Base-by-base conservation (phyloP, 2,329 filamentous ascomycete genomes). In the Colletotrichum ledebouriae region DNA sequence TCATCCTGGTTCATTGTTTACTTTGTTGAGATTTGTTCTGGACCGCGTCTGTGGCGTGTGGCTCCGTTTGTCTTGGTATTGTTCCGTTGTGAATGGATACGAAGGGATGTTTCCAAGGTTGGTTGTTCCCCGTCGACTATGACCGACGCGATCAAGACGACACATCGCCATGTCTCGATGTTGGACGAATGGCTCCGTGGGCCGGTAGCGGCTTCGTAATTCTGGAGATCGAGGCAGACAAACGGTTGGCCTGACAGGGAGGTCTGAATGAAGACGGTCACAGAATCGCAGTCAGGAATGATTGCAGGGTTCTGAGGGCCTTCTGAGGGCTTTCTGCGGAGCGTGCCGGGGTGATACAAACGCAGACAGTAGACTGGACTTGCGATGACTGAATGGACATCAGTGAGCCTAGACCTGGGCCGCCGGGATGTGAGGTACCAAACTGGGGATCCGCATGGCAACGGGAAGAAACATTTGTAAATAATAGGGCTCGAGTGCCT, bases 131-230 rank as follows among this genome's bases (percentile, higher is more conserved):
- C 34, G 44, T 50, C 29, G 34, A 63, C 59, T 57, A 52, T 61
- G 47, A 52, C 47, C 59, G 44, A 41, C 49, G 49, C 55, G 65
- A 68, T 65, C 65, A 68, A 68, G 61, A 68, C 65, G 61, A 68
- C 25, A 59, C 61, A 68, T 59, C 22, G 55, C 65, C 56, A 56
- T 68, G 61, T 68, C 49, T 56, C 41, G 53, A 59, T 41, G 47
- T 12, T 56, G 39, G 34, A 55, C 29, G 46, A 56, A 61, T 44
- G 59, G 47, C 49, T 44, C 53, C 39, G 39, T 57, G 29, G 56
- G 46, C 53, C 59, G 46, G 60, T 53, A 59, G 47, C 33, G 57
- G 60, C 65, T 56, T 53, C 61, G 55, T 59, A 59, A 59, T 59
- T 50, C 49, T 65, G 46, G 53, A 58, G 64, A 29, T 22, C 15